Evolutionary conservation across 768 basidiomycete species (phyloP).

Genomic region (Podaxis sp.): DNA sequence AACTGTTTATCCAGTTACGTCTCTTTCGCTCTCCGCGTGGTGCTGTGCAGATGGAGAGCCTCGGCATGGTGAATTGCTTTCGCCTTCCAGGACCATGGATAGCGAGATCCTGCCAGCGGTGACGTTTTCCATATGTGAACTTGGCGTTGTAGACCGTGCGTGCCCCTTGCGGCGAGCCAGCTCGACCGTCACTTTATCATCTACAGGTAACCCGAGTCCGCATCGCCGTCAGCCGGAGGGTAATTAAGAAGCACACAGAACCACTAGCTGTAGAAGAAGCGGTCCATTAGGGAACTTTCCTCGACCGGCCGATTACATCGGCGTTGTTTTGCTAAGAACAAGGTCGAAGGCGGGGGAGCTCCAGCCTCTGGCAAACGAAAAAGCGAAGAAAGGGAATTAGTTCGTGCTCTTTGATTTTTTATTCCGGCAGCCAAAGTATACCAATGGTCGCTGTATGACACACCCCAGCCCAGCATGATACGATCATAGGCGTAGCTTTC

Average conservation of each 20-base stretch:
- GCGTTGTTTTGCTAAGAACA: neutral
- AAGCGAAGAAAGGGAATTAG: neutral
- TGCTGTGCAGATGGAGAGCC: slow-evolving; percentile 36
- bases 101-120: neutral
- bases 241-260: slow-evolving; percentile 56
- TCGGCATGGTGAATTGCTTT: slow-evolving; percentile 51
- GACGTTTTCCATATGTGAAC: slow-evolving; percentile 16
- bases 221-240: slow-evolving; percentile 50
- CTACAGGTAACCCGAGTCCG: slow-evolving; percentile 55
- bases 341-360: slow-evolving; percentile 16
- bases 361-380: neutral
- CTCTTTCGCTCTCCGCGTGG: slow-evolving; percentile 50
- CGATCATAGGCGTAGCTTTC: neutral
- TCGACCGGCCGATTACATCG: slow-evolving; percentile 48
- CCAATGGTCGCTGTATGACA: neutral
- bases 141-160: slow-evolving; percentile 48
- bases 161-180: slow-evolving; percentile 57
- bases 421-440: neutral
- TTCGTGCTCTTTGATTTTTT: neutral
- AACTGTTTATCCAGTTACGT: slow-evolving; percentile 59
- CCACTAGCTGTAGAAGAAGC: slow-evolving; percentile 57
- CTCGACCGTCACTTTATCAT: slow-evolving; percentile 46
- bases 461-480: neutral
- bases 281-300: slow-evolving; percentile 26
- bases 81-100: slow-evolving; percentile 29